A percentile compares a stretch with the other conserved stretches of the same genome.
Conservation (phyloP, 768 basidiomycete genomes). For the Coprinellus aureogranulatus region DNA sequence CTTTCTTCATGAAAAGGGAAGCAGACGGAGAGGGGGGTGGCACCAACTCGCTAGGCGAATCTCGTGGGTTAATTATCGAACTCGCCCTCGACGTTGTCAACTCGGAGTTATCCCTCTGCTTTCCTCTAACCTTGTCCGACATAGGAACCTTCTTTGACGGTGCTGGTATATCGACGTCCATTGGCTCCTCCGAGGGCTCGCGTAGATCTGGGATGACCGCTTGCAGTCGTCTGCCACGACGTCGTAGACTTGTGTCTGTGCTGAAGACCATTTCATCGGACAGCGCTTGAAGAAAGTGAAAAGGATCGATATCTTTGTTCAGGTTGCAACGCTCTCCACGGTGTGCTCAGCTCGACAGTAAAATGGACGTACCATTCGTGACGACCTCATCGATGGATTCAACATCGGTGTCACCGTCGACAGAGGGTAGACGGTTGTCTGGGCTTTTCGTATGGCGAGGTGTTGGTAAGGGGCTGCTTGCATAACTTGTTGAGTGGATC, state of each 20-base stretch:
- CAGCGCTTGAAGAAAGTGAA: not conserved
- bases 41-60: not conserved
- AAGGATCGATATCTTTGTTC: no score
- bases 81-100: constrained; percentile 16
- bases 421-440: constrained; percentile 38
- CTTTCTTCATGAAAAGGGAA: constrained; percentile 23
- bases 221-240: no score
- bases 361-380: no score
- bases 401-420: not conserved
- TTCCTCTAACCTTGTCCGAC: constrained; percentile 8
- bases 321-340: no score
- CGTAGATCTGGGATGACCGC: not conserved
- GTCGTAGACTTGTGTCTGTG: no score
- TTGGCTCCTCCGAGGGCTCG: not conserved
- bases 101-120: constrained; percentile 13
- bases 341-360: no score
- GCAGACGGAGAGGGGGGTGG: not conserved
- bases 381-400: no score
- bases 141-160: no score
- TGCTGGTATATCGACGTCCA: not conserved
- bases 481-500: constrained; percentile 21
- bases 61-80: constrained; percentile 1
- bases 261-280: no score
- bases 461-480: constrained; percentile 62
- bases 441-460: constrained; percentile 41